Conservation (phyloP, 306 rosid species). For the Malus sieversii region DNA sequence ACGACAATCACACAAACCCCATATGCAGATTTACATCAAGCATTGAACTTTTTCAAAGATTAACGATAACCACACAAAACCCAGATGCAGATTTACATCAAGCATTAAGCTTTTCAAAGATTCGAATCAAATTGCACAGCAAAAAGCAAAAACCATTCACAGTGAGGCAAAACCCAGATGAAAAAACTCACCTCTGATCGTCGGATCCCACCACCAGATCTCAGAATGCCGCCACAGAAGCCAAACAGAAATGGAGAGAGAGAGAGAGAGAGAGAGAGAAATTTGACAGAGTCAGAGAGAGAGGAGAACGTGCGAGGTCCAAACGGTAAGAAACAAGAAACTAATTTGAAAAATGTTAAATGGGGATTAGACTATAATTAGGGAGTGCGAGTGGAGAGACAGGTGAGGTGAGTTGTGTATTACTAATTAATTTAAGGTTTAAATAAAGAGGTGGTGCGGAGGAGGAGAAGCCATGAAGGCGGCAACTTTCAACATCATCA, state of each 20-base stretch:
- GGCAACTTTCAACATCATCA: not conserved
- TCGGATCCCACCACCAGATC: slow-evolving; percentile 34
- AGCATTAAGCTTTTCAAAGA: not conserved
- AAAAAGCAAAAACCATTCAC: not conserved
- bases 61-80: not conserved
- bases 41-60: not conserved
- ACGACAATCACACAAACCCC: not conserved
- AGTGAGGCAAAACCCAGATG: slow-evolving; percentile 27
- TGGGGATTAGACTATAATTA: not conserved
- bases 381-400: not conserved
- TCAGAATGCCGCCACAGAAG: slow-evolving; percentile 24
- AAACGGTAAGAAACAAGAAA: not conserved
- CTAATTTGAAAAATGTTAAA: not conserved
- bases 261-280: not conserved
- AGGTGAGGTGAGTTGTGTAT: not conserved
- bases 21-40: not conserved
- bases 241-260: slow-evolving; percentile 4
- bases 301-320: not conserved
- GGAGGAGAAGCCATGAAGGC: not conserved
- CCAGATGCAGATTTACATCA: not conserved
- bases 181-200: slow-evolving; percentile 34
- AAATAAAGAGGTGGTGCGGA: not conserved
- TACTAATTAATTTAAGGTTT: not conserved
- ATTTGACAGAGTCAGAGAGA: not conserved
- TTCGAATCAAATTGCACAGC: not conserved